Evolutionary conservation across 2,329 filamentous ascomycete species (phyloP).

Genomic region (Ceratocystis papillata): DNA sequence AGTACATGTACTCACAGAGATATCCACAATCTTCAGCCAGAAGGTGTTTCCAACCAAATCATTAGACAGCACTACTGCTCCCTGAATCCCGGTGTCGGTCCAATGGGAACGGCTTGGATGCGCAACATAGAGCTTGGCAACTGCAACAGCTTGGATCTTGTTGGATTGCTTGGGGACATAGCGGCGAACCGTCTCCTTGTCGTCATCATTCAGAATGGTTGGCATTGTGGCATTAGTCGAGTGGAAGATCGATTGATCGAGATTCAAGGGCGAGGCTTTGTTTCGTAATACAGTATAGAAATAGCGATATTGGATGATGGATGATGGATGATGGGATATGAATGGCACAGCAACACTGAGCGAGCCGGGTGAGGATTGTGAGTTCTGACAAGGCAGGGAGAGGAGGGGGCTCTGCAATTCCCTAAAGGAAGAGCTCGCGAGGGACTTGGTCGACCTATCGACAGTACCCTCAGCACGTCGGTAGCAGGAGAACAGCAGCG

Average conservation of each 20-base stretch:
- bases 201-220: conserved; percentile 59
- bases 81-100: conserved; percentile 89
- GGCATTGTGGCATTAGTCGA: conserved; percentile 14
- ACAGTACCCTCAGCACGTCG: background rate
- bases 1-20: conserved; percentile 56
- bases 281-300: background rate
- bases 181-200: conserved; percentile 94
- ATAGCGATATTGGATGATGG: conserved; percentile 8
- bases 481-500: background rate
- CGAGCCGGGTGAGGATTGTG: background rate
- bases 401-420: background rate
- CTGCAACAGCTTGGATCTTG: conserved; percentile 93
- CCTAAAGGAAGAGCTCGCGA: background rate
- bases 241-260: background rate
- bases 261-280: background rate
- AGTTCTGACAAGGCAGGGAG: background rate
- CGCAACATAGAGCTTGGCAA: conserved; percentile 86
- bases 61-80: conserved; percentile 81
- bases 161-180: conserved; percentile 87
- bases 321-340: background rate
- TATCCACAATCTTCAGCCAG: conserved; percentile 95
- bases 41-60: conserved; percentile 91
- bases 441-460: background rate
- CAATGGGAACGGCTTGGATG: conserved; percentile 78
- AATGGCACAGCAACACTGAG: background rate